Base-by-base conservation (phyloP, 768 basidiomycete species). In the Lentinula boryana region DNA sequence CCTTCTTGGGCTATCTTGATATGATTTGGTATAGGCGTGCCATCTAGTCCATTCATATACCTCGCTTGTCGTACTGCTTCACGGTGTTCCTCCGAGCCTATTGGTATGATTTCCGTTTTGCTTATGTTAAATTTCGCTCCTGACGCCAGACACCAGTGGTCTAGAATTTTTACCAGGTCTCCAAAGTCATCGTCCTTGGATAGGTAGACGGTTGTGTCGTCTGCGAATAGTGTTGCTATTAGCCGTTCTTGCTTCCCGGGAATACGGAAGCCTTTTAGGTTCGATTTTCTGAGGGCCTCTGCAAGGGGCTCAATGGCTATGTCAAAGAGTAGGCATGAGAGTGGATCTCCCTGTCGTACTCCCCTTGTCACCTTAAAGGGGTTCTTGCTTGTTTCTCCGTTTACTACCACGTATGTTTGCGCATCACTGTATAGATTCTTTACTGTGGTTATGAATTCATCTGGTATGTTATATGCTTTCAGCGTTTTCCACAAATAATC, bases 301-400 rank as follows among this genome's bases (percentile, higher is more conserved):
- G 67, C 68, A 3, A 72, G 61, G 0, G 72, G 70, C 52, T 74
- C 68, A 0, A 73, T 74, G 0, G 73, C 70, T 0, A 73, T 31
- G 54, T 72, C 58, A 15, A 72, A 74, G 0, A 75, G 68, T 0
- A 74, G 63, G 63, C 74, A 75, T 0, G 70, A 74, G 0, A 74
- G 56, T 0, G 71, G 68, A 63, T 73, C 71, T 1, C 70, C 71
- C 32, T 75, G 74, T 2, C 70, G 2, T 0, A 73, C 72, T 0
- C 73, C 72, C 8, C 68, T 55, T 3, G 60, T 64, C 1, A 71
- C 62, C 16, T 49, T 27, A 58, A 66, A 70, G 0, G 63, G 43
- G 33, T 63, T 58, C 1, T n/a, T 32, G 48, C 70, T 71, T 13
- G 61, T 8, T 0, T 54, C 31, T 0, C 72, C 69, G 27, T 73